Percentiles rank a stretch among this genome's conserved stretches.
phyloP scores from a whole-genome alignment of 331 rosid species.

The Telfairia occidentalis region DNA sequence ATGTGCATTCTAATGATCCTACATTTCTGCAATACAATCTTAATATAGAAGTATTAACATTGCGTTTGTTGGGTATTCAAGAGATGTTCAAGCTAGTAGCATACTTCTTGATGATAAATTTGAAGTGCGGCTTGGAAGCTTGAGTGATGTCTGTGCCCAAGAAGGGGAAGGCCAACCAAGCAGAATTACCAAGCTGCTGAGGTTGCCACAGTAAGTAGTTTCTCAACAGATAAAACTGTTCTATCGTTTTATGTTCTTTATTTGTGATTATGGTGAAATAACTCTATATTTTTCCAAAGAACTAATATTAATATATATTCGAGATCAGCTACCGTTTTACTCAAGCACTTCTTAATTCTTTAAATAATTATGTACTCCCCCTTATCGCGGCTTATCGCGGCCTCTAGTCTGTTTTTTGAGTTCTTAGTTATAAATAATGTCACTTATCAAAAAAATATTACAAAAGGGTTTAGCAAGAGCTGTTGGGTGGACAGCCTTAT shows the following conservation, averaged over 20 bases:
- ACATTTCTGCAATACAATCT: too few species aligned
- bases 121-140: slow-evolving; percentile 88
- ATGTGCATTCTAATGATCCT: neutral
- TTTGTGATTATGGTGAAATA: neutral
- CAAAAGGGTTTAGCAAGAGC: too few species aligned
- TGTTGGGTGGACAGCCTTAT: too few species aligned
- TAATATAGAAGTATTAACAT: slow-evolving; percentile 23
- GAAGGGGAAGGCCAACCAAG: slow-evolving; percentile 80
- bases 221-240: neutral
- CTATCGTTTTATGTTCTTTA: neutral
- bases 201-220: slow-evolving; percentile 81
- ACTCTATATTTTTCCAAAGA: too few species aligned
- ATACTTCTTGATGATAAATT: slow-evolving; percentile 89
- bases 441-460: too few species aligned
- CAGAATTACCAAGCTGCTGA: slow-evolving; percentile 60
- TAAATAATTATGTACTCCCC: too few species aligned
- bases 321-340: neutral
- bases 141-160: slow-evolving; percentile 60
- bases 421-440: too few species aligned
- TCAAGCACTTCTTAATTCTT: too few species aligned
- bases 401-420: too few species aligned
- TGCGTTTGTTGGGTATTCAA: slow-evolving; percentile 25
- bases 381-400: too few species aligned
- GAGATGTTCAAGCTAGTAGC: slow-evolving; percentile 95
- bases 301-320: too few species aligned